Evolutionary conservation across 805 yeast genomes (phyloP), one percentile per base, ranked within the genome.

Genomic region (Sporopachydermia lactativora): DNA sequence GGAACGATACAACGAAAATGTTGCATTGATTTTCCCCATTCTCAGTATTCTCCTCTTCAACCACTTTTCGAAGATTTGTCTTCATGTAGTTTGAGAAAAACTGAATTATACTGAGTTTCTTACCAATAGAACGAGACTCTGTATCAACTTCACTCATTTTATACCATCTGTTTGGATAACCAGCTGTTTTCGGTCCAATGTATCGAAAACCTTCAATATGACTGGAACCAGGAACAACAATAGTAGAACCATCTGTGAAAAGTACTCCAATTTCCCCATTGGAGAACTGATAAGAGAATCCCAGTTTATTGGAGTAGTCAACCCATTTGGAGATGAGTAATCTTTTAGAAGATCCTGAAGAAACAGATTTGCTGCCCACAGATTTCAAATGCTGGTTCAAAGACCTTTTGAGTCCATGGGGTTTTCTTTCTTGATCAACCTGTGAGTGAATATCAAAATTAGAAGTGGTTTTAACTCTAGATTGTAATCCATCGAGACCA

Each of bases 301-400:
- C 98, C 59, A 89, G 94, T 58, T 81, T 85, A 62, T 88, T 86
- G 18, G 96, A 81, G 57, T 89, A 92, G 57, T 92, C 99, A 18
- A 94, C 97, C 99, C 99, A 92, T 57, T 89, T 88, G 45, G 94
- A 81, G 36, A 89, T 76, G 45, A 83, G 73, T 15, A 75, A 71
- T 8, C 88, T 94, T 46, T 73, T 70, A 62, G 31, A 24, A 8
- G 31, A n/a, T 5, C 17, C 35, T 6, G 17, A 17, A 17, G 35
- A 34, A 5, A 37, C 36, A 14, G 17, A 34, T n/a, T 24, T 24
- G 8, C 13, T 8, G 8, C n/a, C 31, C 8, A 8, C n/a, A 59
- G 38, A 59, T 58, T 4, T 48, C 43, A 48, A 57, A 58, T 4
- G 65, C 61, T 3, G 64, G 54, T 5, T 60, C 57, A 15, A 45